These are phyloP conservation scores for Prunus yedoensis DNA, from an alignment of 331 rosid genomes.

Conservation along the genomic window DNA sequence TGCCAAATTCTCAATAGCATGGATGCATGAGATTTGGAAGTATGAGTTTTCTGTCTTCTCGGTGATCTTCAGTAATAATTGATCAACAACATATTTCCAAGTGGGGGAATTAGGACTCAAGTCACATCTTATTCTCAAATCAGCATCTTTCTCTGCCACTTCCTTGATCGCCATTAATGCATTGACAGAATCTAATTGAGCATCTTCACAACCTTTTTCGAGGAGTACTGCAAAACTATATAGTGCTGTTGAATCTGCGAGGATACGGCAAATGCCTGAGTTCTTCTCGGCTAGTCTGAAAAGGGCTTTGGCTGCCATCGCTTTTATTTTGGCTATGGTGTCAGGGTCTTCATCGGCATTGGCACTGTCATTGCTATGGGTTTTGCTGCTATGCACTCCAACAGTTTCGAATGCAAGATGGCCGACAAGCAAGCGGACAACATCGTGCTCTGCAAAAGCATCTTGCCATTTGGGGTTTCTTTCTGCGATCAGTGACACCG, in stretches of 20 bases:
- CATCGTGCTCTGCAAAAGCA: too few species aligned
- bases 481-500: too few species aligned
- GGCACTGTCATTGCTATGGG: too few species aligned
- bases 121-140: constrained; percentile 44
- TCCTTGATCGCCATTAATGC: constrained; percentile 56
- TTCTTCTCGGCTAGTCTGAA: constrained; percentile 44
- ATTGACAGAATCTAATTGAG: constrained; percentile 51
- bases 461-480: too few species aligned
- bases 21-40: constrained; percentile 45
- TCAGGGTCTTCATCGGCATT: constrained; percentile 8
- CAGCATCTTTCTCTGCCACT: constrained; percentile 55
- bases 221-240: constrained; percentile 54
- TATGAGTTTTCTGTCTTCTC: constrained; percentile 37
- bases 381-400: too few species aligned
- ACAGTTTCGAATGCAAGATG: too few species aligned
- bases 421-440: too few species aligned
- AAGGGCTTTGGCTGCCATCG: constrained; percentile 58
- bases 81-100: constrained; percentile 56
- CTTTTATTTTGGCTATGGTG: constrained; percentile 48
- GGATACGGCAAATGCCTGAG: constrained; percentile 48
- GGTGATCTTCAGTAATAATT: constrained; percentile 35
- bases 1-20: constrained; percentile 53
- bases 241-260: constrained; percentile 55
- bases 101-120: constrained; percentile 55
- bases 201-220: constrained; percentile 49